A percentile compares a stretch with the other conserved stretches of the same genome.
Evolutionary conservation across 2,329 filamentous ascomycete species (phyloP).

Genomic region (Beauveria sp.): DNA sequence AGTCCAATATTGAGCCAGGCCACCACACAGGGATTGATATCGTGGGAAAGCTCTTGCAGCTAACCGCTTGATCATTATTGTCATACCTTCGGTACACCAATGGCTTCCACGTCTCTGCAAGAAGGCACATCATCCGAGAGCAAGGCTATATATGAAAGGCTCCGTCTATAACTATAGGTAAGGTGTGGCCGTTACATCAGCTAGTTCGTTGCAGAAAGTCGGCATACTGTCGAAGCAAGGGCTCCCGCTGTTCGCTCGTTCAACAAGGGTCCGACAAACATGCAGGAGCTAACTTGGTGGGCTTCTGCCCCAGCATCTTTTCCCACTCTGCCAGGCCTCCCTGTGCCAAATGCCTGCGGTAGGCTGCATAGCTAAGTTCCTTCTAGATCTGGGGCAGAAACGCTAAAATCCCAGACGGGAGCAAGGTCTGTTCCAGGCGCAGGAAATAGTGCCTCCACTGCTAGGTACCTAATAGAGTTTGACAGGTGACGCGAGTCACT

Average conservation of each 20-base stretch:
- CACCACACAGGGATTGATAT: no score
- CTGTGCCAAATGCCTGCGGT: neutral
- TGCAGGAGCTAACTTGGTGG: neutral
- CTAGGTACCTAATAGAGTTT: neutral
- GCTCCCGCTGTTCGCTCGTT: neutral
- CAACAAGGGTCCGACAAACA: neutral
- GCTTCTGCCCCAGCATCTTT: neutral
- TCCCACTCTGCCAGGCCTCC: neutral
- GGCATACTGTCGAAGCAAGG: neutral
- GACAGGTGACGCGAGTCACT: neutral
- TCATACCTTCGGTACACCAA: no score
- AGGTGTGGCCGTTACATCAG: neutral
- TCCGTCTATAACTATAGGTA: neutral
- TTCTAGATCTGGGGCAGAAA: conserved; percentile 11
- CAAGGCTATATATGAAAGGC: no score
- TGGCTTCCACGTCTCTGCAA: no score
- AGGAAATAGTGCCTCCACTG: neutral
- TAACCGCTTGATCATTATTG: no score
- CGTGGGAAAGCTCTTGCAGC: no score
- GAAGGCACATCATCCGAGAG: no score
- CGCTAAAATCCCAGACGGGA: conserved; percentile 1
- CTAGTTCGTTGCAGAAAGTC: neutral
- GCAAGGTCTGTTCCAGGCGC: neutral
- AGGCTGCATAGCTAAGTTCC: conserved; percentile 4
- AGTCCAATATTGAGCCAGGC: no score